Evolutionary conservation across 331 rosid species (phyloP), one percentile per base, ranked within the genome.

Genomic region (Rosa hybrid): DNA sequence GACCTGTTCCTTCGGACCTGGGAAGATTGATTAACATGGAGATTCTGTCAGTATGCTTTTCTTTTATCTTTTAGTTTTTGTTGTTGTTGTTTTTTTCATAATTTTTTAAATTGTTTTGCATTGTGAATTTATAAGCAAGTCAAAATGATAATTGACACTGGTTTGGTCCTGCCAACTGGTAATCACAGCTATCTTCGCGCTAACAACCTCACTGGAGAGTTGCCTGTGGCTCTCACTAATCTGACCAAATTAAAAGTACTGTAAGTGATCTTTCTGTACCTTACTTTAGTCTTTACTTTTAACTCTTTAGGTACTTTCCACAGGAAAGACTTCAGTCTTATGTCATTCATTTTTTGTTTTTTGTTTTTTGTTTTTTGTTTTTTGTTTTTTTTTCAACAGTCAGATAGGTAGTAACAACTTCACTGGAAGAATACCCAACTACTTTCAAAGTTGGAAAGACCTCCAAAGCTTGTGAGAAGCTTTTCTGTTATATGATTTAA

Each of bases 361-460:
- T 27, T 27, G 30, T 27, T 27, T 68, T 18, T 57, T 59, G 0
- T 65, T n/a, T n/a, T n/a, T n/a, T n/a, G n/a, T n/a, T n/a, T n/a
- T n/a, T n/a, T n/a, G n/a, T n/a, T n/a, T 68, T 27, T 57, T 59
- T 53, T 23, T 77, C 49, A 71, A 10, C 85, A 82, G 85, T 23
- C n/a, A 2, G 77, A 71, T 70, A 76, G 75, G 81, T 44, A 76
- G 78, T n/a, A 81, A 81, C 44, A 76, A 76, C 78, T 77, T 82
- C 74, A 77, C 75, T 49, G 85, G 88, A 81, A 81, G 71, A 71
- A 75, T 85, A 34, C 88, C 86, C 0, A 78, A 82, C 57, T 81
- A 75, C 39, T 81, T 85, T 77, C 67, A 5, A 13, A 78, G 75
- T 30, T 74, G 83, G 85, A 74, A 68, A 60, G 65, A 59, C 39